These are phyloP conservation scores for Cyberlindnera bimundalis DNA, from an alignment of 805 yeast genomes.

Conservation along the genomic window DNA sequence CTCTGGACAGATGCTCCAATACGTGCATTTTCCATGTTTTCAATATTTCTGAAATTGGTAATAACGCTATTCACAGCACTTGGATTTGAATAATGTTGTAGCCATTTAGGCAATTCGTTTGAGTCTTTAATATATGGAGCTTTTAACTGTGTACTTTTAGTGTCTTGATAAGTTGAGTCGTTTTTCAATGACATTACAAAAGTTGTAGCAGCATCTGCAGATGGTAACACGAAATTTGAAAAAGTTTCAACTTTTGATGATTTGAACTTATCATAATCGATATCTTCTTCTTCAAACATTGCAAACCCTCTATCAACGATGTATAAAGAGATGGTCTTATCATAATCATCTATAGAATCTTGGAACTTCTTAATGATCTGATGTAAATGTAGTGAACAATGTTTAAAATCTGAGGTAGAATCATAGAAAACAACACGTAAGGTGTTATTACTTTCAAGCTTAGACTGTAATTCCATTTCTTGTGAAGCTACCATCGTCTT, in stretches of 20 bases:
- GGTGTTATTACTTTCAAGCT: slow-evolving; percentile 10
- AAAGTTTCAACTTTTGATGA: too few species aligned
- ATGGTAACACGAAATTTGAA: slow-evolving; percentile 23
- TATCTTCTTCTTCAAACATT: slow-evolving; percentile 11
- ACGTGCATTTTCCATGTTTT: slow-evolving; percentile 32
- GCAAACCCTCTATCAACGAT: slow-evolving; percentile 24
- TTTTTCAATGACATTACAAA: slow-evolving; percentile 25
- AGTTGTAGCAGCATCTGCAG: slow-evolving; percentile 24
- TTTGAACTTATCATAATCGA: too few species aligned
- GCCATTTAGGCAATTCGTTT: slow-evolving; percentile 43
- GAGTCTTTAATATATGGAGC: slow-evolving; percentile 13
- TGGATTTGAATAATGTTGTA: slow-evolving; percentile 30
- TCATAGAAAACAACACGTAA: slow-evolving; percentile 26
- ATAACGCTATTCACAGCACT: slow-evolving; percentile 25
- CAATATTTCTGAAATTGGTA: slow-evolving; percentile 31
- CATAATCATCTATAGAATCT: slow-evolving; percentile 12
- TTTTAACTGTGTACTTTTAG: slow-evolving; percentile 8
- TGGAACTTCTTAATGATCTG: slow-evolving; percentile 28
- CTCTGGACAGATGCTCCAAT: slow-evolving; percentile 20
- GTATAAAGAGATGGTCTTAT: slow-evolving; percentile 16
- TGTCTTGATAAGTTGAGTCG: slow-evolving; percentile 12
- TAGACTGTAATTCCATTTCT: slow-evolving; percentile 14
- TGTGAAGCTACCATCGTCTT: slow-evolving; percentile 28
- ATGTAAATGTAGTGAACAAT: slow-evolving; percentile 25
- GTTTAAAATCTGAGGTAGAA: slow-evolving; percentile 18